Evolutionary conservation across 2,329 filamentous ascomycete genomes (phyloP), one percentile per base, ranked within the genome.

Genomic region (Sporothrix mexicana): DNA sequence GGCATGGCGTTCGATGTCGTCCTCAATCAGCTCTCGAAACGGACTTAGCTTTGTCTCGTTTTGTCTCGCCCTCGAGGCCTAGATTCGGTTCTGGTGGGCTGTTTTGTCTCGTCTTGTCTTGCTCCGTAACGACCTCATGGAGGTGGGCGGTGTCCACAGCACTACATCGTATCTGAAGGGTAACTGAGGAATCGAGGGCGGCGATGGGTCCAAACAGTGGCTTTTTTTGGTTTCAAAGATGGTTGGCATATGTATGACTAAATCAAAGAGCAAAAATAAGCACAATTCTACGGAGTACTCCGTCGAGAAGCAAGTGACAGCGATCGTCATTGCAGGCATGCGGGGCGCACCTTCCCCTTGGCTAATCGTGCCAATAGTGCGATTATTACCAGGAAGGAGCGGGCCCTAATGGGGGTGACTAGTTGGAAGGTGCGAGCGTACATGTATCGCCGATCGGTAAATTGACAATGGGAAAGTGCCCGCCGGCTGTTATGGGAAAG

Each of bases 51-150:
- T 64, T 64, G 59, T 64, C 36, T 64, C 59, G 36, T 6, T 45
- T 45, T 23, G 59, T 64, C 59, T 64, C n/a, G 59, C 59, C 59
- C 59, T 64, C 25, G 12, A 36, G 17, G 10, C 55, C 36, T 36
- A 25, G 23, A 9, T 5, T n/a, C 47, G 47, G 6, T 51, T 36
- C 8, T 17, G 25, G 36, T 41, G 9, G 17, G 36, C 41, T 67
- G 43, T 43, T 57, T 69, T 57, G 67, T 69, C 51, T 69, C 51
- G 67, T 69, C 51, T 69, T 59, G 67, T 69, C 67, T 66, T 13
- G 61, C 36, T 12, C 7, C 15, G 17, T 66, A 25, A 41, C 61
- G n/a, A n/a, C n/a, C 20, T 45, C 41, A 66, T 17, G n/a, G 36
- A 17, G 41, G 61, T 66, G 61, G 61, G 41, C 41, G 15, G 61